Evolutionary conservation across 1,284 basidiomycete genomes (phyloP).

Genomic region (Cryptococcus sp.): DNA sequence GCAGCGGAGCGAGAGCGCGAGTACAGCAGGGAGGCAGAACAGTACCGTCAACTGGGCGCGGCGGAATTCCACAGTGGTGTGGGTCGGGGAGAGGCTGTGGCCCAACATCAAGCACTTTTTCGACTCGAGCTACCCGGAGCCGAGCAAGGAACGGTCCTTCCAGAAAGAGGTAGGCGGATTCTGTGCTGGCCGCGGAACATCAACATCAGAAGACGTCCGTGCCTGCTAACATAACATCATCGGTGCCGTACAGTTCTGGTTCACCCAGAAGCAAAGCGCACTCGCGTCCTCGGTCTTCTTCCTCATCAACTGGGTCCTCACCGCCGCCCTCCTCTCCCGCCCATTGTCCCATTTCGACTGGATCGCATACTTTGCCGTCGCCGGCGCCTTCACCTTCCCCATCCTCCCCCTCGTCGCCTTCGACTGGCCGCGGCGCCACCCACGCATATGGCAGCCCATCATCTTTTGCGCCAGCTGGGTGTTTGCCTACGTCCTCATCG

Average conservation of each 20-base stretch:
- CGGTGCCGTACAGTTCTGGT: conserved; percentile 30
- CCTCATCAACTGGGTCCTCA: conserved; percentile 40
- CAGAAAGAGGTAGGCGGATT: conserved; percentile 42
- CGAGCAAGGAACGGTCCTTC: conserved; percentile 40
- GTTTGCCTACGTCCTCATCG: conserved; percentile 37
- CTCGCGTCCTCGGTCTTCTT: conserved; percentile 36
- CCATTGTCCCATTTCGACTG: conserved; percentile 29
- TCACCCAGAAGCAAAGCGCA: conserved; percentile 38
- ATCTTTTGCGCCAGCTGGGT: conserved; percentile 40
- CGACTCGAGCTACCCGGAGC: conserved; percentile 43
- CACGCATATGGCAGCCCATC: conserved; percentile 38
- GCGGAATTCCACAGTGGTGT: conserved; percentile 25
- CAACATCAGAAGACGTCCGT: too few species aligned
- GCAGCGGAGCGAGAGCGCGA: conserved; percentile 13
- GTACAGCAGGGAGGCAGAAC: conserved; percentile 15
- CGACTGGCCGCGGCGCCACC: conserved; percentile 36
- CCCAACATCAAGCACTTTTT: conserved; percentile 40
- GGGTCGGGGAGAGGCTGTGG: conserved; percentile 31
- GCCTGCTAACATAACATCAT: neutral
- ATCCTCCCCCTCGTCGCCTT: conserved; percentile 37
- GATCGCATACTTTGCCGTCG: conserved; percentile 36
- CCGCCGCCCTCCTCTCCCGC: conserved; percentile 25
- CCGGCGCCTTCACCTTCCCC: conserved; percentile 43
- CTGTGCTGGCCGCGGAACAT: neutral
- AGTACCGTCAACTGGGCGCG: conserved; percentile 22